These are phyloP conservation scores for Cytospora leucostoma DNA, from an alignment of 2,329 filamentous ascomycete genomes.

Conservation along the genomic window DNA sequence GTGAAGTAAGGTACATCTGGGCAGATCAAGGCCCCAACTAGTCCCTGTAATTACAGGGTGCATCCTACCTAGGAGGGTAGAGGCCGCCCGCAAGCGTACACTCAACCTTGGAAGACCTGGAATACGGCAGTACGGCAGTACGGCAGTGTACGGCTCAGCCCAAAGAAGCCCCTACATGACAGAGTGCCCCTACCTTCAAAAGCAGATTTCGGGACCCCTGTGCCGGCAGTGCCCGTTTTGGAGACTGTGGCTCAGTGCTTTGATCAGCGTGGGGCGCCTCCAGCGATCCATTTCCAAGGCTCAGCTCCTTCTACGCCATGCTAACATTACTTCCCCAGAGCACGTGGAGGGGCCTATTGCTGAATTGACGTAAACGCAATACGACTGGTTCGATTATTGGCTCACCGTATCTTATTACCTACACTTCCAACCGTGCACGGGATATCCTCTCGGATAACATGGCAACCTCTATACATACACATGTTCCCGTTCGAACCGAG, in stretches of 20 bases:
- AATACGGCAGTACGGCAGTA: too few species aligned
- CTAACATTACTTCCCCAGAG: background rate
- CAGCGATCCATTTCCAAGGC: constrained; percentile 23
- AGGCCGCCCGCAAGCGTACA: constrained; percentile 1
- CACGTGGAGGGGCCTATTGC: constrained; percentile 1
- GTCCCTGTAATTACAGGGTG: background rate
- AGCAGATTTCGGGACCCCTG: too few species aligned
- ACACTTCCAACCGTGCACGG: background rate
- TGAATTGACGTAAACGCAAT: background rate
- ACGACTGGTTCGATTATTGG: background rate
- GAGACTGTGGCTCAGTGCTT: constrained; percentile 7
- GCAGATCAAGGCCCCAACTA: background rate
- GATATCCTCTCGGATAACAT: background rate
- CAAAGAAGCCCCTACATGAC: too few species aligned
- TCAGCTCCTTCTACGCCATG: constrained; percentile 5
- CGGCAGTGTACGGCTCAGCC: too few species aligned
- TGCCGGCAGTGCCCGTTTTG: too few species aligned
- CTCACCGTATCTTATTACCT: background rate
- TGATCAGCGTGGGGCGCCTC: background rate
- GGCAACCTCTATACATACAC: background rate
- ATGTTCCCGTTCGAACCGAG: background rate
- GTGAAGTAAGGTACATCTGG: background rate
- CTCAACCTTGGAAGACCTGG: too few species aligned
- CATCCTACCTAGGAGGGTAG: background rate
- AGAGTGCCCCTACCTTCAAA: too few species aligned